Evolutionary conservation across 805 yeast species (phyloP).

Genomic region (Clavispora carvajalis): DNA sequence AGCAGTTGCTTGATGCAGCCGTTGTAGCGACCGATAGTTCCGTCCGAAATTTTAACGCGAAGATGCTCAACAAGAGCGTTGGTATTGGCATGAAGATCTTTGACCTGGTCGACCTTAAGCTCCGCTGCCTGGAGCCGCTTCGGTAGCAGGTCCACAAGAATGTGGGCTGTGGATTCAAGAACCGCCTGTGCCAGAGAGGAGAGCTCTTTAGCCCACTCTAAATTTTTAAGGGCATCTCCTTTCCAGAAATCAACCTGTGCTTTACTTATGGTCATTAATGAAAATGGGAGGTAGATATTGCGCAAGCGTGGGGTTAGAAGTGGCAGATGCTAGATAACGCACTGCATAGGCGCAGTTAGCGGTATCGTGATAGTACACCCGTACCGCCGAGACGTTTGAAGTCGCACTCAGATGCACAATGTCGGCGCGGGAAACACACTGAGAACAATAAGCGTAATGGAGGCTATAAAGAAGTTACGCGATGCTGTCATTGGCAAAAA

Average conservation of each 20-base stretch:
- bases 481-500: conserved; percentile 19
- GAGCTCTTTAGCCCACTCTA: conserved; percentile 24
- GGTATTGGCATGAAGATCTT: conserved; percentile 13
- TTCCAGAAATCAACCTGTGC: conserved; percentile 22
- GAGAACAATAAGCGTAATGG: conserved; percentile 6
- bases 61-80: conserved; percentile 14
- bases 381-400: background rate
- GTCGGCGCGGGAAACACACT: background rate
- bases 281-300: too few species aligned
- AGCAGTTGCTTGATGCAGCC: conserved; percentile 11
- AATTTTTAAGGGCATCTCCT: conserved; percentile 23
- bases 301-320: too few species aligned
- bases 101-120: conserved; percentile 12
- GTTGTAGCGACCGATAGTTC: conserved; percentile 6
- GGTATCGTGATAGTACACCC: background rate
- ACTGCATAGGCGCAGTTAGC: background rate
- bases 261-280: conserved; percentile 2
- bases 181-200: conserved; percentile 31
- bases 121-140: conserved; percentile 15
- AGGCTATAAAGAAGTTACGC: conserved; percentile 23
- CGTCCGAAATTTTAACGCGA: conserved; percentile 10
- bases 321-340: background rate
- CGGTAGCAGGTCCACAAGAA: conserved; percentile 22
- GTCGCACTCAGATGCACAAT: background rate
- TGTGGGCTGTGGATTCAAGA: conserved; percentile 21